Base-by-base conservation (phyloP, 2,329 filamentous ascomycete genomes). In the Phyllosticta ampelicida region DNA sequence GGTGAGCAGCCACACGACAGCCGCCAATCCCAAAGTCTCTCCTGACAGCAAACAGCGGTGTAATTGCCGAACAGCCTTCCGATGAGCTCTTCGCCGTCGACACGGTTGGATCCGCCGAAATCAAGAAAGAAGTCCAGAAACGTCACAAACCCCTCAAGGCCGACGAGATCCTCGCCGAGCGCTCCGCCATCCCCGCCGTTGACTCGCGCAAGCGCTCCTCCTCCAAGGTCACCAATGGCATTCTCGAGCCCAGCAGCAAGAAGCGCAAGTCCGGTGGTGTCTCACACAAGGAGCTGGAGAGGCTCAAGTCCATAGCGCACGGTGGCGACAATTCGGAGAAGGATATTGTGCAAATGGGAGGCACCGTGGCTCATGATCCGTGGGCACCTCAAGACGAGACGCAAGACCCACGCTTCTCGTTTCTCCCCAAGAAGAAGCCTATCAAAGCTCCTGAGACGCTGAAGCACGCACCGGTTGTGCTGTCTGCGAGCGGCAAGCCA, bases 31-130 rank as follows among this genome's bases (percentile, higher is more conserved):
- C 5, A 44, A 8, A 21, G 3, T n/a, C 20, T 48, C 48, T 23
- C 44, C 63, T 69, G 54, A 68, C 56, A 49, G 16, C 9, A 19
- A 9, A 44, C 64, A 95, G 90, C 73, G 94, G 92, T 71, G 82
- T 96, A 16, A 78, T 97, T 55, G 81, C 86, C 55, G 94, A 99
- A 72, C 90, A 90, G 70, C 74, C 84, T 0, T 89, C 91, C 1
- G 83, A 86, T 55, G 85, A 95, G 59, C 86, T 99, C 59, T 99
- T 97, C 76, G 80, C 84, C 30, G 74, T 96, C 67, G 94, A 97
- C 69, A 83, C 84, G 1, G 78, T 78, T 53, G 89, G 91, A 61
- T 86, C 90, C 66, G 74, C 78, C 53, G 76, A 80, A 55, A 82
- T 90, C 61, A 77, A 82, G 58, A 86, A 85, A 68, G 74, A 81